Base-by-base conservation (phyloP, 2,329 filamentous ascomycete species). In the Phialophora tarda region DNA sequence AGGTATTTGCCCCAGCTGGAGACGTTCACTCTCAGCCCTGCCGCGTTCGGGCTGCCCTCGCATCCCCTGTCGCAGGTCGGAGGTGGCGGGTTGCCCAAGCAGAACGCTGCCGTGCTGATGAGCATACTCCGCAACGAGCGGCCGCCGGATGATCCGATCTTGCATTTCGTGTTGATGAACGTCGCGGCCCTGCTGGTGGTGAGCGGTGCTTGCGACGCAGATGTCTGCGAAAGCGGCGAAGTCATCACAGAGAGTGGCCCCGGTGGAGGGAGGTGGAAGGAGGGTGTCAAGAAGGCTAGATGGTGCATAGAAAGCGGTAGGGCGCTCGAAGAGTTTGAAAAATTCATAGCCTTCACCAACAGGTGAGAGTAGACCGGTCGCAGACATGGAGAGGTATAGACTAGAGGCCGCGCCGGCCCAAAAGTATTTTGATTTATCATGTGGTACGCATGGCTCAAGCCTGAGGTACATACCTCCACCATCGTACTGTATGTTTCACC, bases 141-240 rank as follows among this genome's bases (percentile, higher is more conserved):
- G 55, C 81, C 88, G 0, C 85, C 85, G 11, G 87, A 96, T 72
- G 88, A 97, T 73, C 92, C 95, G 0, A 91, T 99, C 60, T 79
- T 97, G 68, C 90, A 96, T 75, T 99, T 99, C 75, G 92, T 99
- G 23, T 84, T 98, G 59, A 91, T 98, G 79, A 99, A 99, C 75
- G 91, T 94, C 1, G 93, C 94, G 0, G 92, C 93, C 1, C 81
- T 99, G 59, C 85, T 99, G 61, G 94, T 96, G 0, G 86, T 91
- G 3, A 90, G 92, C 1, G 95, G 95, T 2, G 83, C 97, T 38
- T 96, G 93, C 75, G 94, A 98, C 71, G 87, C 90, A 0, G 90
- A 96, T 65, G 85, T 83, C 32, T 96, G 91, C 75, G 92, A 96
- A 73, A 91, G 94, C 73, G 91, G 92, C 0, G 84, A 89, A 50